Conservation (phyloP, 768 basidiomycete genomes). For the Coprinopsis sp. region DNA sequence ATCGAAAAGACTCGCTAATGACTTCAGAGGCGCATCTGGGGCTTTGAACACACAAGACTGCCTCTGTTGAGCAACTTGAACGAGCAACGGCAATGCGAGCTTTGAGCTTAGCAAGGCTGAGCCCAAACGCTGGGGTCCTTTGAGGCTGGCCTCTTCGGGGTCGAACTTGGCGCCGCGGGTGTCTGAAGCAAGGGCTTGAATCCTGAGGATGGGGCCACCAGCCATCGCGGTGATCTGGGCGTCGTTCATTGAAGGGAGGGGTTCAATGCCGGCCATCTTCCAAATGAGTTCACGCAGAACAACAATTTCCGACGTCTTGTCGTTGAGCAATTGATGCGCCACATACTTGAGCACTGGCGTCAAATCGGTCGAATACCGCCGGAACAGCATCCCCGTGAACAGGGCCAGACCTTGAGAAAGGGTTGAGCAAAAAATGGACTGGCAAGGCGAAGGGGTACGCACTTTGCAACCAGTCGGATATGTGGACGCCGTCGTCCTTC, state of each 20-base stretch:
- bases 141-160: constrained; percentile 56
- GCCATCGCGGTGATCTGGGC: constrained; percentile 87
- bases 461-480: constrained; percentile 91
- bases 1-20: constrained; percentile 84
- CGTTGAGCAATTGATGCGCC: constrained; percentile 82
- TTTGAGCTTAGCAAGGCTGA: constrained; percentile 61
- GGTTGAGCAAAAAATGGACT: constrained; percentile 12
- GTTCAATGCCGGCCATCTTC: constrained; percentile 94
- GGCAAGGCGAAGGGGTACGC: constrained; percentile 27
- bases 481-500: constrained; percentile 90
- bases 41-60: constrained; percentile 78
- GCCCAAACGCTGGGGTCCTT: constrained; percentile 65
- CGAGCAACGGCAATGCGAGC: constrained; percentile 82
- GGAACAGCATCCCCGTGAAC: constrained; percentile 89
- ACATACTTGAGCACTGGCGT: constrained; percentile 85
- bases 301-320: constrained; percentile 82
- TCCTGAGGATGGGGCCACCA: constrained; percentile 80
- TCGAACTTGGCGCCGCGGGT: constrained; percentile 74
- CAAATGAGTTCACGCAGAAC: constrained; percentile 90
- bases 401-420: constrained; percentile 70
- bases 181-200: constrained; percentile 80
- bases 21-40: constrained; percentile 75
- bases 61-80: constrained; percentile 89
- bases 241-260: constrained; percentile 84
- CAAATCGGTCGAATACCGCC: constrained; percentile 79